Base-by-base conservation (phyloP, 129 eudicot genomes). In the Tagetes erecta region DNA sequence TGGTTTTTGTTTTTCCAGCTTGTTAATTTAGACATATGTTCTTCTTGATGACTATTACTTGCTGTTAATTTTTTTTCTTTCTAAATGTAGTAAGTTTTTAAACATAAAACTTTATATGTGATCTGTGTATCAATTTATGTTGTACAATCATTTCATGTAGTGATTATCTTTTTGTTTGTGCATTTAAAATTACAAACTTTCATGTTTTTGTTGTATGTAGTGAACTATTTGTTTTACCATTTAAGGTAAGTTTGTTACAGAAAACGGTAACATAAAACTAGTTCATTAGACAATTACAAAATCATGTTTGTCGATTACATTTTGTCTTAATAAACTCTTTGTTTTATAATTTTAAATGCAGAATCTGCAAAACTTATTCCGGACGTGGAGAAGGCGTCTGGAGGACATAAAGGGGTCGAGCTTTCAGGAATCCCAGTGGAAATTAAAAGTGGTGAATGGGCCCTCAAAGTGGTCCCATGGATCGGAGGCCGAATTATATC, bases 401-500 rank as follows among this genome's bases (percentile, higher is more conserved):
- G 89, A 63, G 92, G 88, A 63, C 82, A 72, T 75, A 83, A 91
- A 57, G 94, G 96, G 71, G 42, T 84, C 8, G 96, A 91, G 82
- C 90, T 95, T 65, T 87, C 92, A 53, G 75, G 76, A 73, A 82
- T 88, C 66, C 96, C 94, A 20, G 84, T 85, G 67, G 96, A 84
- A 49, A 52, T 94, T 71, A 90, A 85, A 79, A 38, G 84, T 68
- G 97, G 97, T 67, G 93, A 86, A 73, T 94, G 99, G 99, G 83
- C 76, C 66, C 91, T 94, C 41, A 88, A 91, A 85, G 91, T 88
- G 73, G 96, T 94, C 57, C 99, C 99, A 49, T 94, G 97, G 97
- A 88, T 94, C 34, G 97, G 99, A 59, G 99, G 97, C 70, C 87
- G 97, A 64, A 86, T 94, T 52, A 85, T 88, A 70, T 85, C 98